These are phyloP conservation scores for Apiospora phragmitis DNA, from an alignment of 2,329 filamentous ascomycete species.

Conservation along the genomic window DNA sequence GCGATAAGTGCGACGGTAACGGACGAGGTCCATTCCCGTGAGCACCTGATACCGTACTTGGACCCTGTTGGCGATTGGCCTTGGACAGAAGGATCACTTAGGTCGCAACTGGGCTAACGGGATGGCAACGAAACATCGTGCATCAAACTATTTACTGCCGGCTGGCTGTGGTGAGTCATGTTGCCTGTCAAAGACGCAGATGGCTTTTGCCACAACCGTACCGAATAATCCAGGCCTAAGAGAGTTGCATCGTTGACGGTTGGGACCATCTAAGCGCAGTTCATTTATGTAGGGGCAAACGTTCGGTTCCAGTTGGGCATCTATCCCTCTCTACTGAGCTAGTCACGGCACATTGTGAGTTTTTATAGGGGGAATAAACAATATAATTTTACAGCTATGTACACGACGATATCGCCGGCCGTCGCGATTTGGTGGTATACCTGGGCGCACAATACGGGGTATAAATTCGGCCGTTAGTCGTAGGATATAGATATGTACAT, in stretches of 20 bases:
- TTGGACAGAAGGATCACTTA: not conserved
- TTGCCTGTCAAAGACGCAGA: not conserved
- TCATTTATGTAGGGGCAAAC: not conserved
- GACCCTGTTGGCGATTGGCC: not conserved
- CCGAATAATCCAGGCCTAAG: not conserved
- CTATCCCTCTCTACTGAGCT: not conserved
- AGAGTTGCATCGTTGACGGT: not conserved
- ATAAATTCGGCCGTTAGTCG: slow-evolving; percentile 10
- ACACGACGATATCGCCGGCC: not conserved
- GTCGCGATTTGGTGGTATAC: slow-evolving; percentile 3
- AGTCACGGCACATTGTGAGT: not conserved
- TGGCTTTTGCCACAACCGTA: not conserved
- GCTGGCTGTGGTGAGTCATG: not conserved
- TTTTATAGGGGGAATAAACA: not conserved
- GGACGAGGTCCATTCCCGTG: not conserved
- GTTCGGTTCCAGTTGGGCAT: not conserved
- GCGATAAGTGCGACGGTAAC: not conserved
- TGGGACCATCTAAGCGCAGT: not conserved
- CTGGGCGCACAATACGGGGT: slow-evolving; percentile 3
- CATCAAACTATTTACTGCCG: not conserved
- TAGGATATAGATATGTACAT: not conserved
- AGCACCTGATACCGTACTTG: not conserved
- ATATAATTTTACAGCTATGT: slow-evolving; percentile 7
- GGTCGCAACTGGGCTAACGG: not conserved
- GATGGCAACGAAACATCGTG: not conserved